Evolutionary conservation across 805 yeast genomes (phyloP).

Genomic region (Pichia ethanolica): DNA sequence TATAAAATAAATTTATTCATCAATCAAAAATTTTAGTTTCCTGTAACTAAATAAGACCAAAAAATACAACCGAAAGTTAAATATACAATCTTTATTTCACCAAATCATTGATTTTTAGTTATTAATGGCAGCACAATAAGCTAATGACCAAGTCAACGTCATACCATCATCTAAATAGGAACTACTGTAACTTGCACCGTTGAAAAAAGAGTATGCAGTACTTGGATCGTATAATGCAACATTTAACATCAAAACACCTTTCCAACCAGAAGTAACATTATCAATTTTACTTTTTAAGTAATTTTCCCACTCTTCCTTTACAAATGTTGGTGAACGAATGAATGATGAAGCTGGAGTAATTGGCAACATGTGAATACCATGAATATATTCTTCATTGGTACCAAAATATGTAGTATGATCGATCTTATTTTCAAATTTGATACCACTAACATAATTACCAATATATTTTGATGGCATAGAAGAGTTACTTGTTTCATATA

Average conservation of each 20-base stretch:
- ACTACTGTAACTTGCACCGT: constrained; percentile 44
- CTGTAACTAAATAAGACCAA: too few relatives aligned
- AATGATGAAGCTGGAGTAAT: constrained; percentile 61
- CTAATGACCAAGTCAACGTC: constrained; percentile 78
- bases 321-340: constrained; percentile 47
- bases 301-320: constrained; percentile 53
- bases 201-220: constrained; percentile 54
- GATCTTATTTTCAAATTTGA: constrained; percentile 62
- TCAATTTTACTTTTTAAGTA: constrained; percentile 39
- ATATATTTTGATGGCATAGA: constrained; percentile 51
- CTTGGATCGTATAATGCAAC: constrained; percentile 67
- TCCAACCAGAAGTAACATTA: constrained; percentile 59
- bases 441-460: constrained; percentile 64
- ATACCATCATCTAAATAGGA: constrained; percentile 73
- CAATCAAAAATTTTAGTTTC: too few relatives aligned
- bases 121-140: constrained; percentile 51
- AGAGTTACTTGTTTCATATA: constrained; percentile 44
- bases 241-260: constrained; percentile 64
- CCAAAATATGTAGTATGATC: constrained; percentile 76
- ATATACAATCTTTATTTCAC: background rate
- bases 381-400: constrained; percentile 62
- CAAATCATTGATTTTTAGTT: background rate
- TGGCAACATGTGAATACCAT: constrained; percentile 75
- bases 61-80: too few relatives aligned
- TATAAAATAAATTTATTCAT: too few relatives aligned